Evolutionary conservation across 1,139 yeast genomes (phyloP).

Genomic region (Suhomyces taliae): DNA sequence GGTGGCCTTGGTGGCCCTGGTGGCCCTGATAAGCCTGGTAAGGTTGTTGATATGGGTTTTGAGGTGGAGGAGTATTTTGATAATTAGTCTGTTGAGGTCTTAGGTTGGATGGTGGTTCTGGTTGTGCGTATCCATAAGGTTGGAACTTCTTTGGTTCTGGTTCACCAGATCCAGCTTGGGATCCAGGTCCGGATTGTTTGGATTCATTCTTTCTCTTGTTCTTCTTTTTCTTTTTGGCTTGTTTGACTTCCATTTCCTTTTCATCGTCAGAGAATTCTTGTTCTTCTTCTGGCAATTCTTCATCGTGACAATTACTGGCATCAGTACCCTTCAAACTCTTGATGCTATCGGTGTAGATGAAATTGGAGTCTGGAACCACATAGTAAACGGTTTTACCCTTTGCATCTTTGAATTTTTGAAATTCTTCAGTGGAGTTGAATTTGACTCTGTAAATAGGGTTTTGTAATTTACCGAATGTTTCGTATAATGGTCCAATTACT

Average conservation of each 20-base stretch:
- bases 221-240: slow-evolving; percentile 54
- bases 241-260: slow-evolving; percentile 62
- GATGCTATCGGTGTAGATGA: slow-evolving; percentile 72
- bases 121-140: slow-evolving; percentile 26
- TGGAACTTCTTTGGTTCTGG: slow-evolving; percentile 19
- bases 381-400: slow-evolving; percentile 66
- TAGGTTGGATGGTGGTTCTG: slow-evolving; percentile 12
- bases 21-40: slow-evolving; percentile 1
- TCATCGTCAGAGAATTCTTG: slow-evolving; percentile 97
- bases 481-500: slow-evolving; percentile 80
- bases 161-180: slow-evolving; percentile 4
- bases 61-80: background rate
- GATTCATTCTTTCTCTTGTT: slow-evolving; percentile 33
- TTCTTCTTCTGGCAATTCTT: slow-evolving; percentile 88
- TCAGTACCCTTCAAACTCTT: slow-evolving; percentile 81
- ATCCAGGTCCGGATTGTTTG: slow-evolving; percentile 13
- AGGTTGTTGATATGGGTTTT: slow-evolving; percentile 16
- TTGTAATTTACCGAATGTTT: slow-evolving; percentile 87
- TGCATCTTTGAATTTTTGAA: slow-evolving; percentile 41
- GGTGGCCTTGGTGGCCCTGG: slow-evolving; percentile 13
- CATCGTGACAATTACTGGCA: slow-evolving; percentile 94
- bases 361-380: slow-evolving; percentile 79
- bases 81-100: slow-evolving; percentile 10
- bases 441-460: slow-evolving; percentile 81
- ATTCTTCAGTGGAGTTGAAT: slow-evolving; percentile 56